Percentiles rank a stretch among this genome's conserved stretches.
These are phyloP conservation scores for Phyllosticta citrichinensis DNA, from an alignment of 2,329 filamentous ascomycete species.

Conservation along the genomic window DNA sequence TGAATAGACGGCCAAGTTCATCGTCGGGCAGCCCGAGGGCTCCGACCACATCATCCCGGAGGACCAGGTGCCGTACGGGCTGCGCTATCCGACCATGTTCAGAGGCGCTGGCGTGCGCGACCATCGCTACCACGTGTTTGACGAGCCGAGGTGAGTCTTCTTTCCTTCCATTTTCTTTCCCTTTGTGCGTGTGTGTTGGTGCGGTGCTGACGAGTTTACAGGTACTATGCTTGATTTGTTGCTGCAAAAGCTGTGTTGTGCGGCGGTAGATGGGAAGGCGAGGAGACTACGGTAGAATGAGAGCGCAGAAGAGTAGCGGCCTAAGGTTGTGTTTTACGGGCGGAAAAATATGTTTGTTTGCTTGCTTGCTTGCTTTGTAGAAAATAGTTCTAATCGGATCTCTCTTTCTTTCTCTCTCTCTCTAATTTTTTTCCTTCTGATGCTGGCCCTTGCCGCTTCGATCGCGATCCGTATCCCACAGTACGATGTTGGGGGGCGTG, in stretches of 20 bases:
- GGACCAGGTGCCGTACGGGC: constrained; percentile 62
- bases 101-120: constrained; percentile 76
- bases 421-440: background rate
- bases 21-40: constrained; percentile 60
- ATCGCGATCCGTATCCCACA: background rate
- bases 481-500: too few relatives aligned
- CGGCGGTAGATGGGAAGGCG: background rate
- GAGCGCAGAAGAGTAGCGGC: too few relatives aligned
- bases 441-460: too few relatives aligned
- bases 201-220: background rate
- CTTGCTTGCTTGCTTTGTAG: background rate
- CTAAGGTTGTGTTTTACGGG: background rate
- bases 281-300: background rate
- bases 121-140: constrained; percentile 89
- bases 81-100: constrained; percentile 78
- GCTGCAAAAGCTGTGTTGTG: background rate
- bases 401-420: too few relatives aligned
- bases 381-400: too few relatives aligned
- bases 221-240: background rate
- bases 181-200: background rate
- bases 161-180: background rate
- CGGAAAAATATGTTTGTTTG: background rate
- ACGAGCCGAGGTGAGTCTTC: constrained; percentile 44
- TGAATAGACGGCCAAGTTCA: constrained; percentile 71
- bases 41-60: constrained; percentile 61